Percentiles rank a stretch among this genome's conserved stretches.
phyloP scores from a whole-genome alignment of 768 basidiomycete genomes.

The Termitomyces sp. region DNA sequence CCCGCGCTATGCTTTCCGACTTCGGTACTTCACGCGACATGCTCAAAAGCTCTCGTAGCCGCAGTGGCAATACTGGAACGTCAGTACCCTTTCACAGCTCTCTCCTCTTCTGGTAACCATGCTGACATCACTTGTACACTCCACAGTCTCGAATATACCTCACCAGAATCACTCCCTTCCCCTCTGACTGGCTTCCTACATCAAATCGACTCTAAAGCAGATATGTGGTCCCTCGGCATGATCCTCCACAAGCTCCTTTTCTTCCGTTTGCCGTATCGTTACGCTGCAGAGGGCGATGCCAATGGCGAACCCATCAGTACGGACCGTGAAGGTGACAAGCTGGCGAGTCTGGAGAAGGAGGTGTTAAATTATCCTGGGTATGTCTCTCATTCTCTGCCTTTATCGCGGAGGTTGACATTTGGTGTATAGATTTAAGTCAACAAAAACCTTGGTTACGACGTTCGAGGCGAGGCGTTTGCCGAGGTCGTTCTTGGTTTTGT shows the following conservation, averaged over 20 bases:
- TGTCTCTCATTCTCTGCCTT: background rate
- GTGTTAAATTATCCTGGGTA: conserved; percentile 74
- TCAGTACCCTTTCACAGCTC: conserved; percentile 51
- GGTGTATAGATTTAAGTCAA: conserved; percentile 41
- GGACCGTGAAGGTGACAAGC: conserved; percentile 52
- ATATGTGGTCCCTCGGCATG: conserved; percentile 98
- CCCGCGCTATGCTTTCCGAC: conserved; percentile 91
- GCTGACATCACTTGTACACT: background rate
- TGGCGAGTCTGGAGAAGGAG: conserved; percentile 66
- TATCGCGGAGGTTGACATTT: background rate
- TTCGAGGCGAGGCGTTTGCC: conserved; percentile 75
- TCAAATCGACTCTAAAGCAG: conserved; percentile 80
- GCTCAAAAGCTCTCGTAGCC: conserved; percentile 57
- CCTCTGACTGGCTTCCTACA: conserved; percentile 57
- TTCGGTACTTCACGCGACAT: conserved; percentile 94
- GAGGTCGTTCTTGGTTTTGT: conserved; percentile 58
- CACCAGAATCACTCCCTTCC: conserved; percentile 81
- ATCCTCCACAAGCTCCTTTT: conserved; percentile 91
- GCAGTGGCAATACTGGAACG: conserved; percentile 96
- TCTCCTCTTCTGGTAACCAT: background rate
- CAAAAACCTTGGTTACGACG: conserved; percentile 38
- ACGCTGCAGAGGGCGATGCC: conserved; percentile 57
- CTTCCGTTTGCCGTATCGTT: conserved; percentile 80
- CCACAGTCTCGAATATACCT: conserved; percentile 73
- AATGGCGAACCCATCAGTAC: conserved; percentile 33